Conservation (phyloP, 352 stramenopile genomes). For the Globisporangium orthogonon region DNA sequence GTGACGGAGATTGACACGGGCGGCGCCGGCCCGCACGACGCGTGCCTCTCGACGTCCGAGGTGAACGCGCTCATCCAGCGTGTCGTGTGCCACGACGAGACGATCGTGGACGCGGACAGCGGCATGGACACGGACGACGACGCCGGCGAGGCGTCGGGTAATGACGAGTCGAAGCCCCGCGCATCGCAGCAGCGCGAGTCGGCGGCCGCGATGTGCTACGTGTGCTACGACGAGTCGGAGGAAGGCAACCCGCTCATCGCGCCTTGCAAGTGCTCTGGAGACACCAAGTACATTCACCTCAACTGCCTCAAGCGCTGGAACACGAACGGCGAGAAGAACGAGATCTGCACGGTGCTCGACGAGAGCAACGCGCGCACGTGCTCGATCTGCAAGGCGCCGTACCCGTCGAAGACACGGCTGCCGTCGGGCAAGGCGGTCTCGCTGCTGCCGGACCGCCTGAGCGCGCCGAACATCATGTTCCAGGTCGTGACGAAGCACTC, state of each 20-base stretch:
- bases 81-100: slow-evolving; percentile 77
- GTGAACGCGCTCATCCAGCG: slow-evolving; percentile 79
- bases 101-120: slow-evolving; percentile 71
- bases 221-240: slow-evolving; percentile 84
- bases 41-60: slow-evolving; percentile 62
- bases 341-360: slow-evolving; percentile 83
- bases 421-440: slow-evolving; percentile 69
- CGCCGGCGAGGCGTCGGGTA: slow-evolving; percentile 74
- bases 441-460: slow-evolving; percentile 63
- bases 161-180: slow-evolving; percentile 75
- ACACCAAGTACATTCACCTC: slow-evolving; percentile 95
- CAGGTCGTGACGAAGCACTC: slow-evolving; percentile 86
- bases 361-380: slow-evolving; percentile 81
- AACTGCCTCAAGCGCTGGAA: slow-evolving; percentile 95
- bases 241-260: slow-evolving; percentile 91
- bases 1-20: slow-evolving; percentile 84
- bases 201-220: slow-evolving; percentile 80
- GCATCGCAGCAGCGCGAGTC: slow-evolving; percentile 67
- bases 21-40: slow-evolving; percentile 58
- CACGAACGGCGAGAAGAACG: slow-evolving; percentile 86
- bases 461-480: slow-evolving; percentile 82
- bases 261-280: slow-evolving; percentile 92
- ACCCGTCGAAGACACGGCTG: slow-evolving; percentile 75
- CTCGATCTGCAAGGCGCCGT: slow-evolving; percentile 83
- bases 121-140: slow-evolving; percentile 84